A percentile compares a stretch with the other conserved stretches of the same genome.
Evolutionary conservation across 495 filamentous ascomycete genomes (phyloP).

Genomic region (Lichenothelia convexa): DNA sequence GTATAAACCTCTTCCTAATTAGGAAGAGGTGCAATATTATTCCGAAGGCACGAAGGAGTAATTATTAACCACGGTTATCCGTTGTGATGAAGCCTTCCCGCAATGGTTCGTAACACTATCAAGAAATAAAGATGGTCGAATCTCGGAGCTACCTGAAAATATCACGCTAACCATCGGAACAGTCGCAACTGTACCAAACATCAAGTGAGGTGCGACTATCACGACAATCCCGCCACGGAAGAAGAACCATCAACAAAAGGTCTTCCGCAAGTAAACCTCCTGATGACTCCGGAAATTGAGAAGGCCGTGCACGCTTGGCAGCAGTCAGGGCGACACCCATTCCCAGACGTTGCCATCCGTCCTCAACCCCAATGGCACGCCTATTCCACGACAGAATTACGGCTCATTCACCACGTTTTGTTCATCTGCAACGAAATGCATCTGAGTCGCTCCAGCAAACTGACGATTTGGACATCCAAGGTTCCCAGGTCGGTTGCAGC

Average conservation of each 20-base stretch:
- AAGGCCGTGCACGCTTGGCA: slow-evolving; percentile 67
- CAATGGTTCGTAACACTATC: slow-evolving; percentile 61
- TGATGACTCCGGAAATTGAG: slow-evolving; percentile 69
- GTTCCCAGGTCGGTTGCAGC: slow-evolving; percentile 61
- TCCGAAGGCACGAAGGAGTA: no score
- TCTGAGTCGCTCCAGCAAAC: slow-evolving; percentile 53
- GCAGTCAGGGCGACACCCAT: slow-evolving; percentile 68
- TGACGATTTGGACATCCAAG: slow-evolving; percentile 80
- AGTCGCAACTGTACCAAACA: slow-evolving; percentile 98
- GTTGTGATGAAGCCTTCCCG: slow-evolving; percentile 92
- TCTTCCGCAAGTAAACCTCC: slow-evolving; percentile 56
- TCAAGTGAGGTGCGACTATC: slow-evolving; percentile 93
- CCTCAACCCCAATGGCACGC: slow-evolving; percentile 42
- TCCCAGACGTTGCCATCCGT: slow-evolving; percentile 60
- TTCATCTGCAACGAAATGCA: slow-evolving; percentile 69
- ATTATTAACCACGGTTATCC: no score
- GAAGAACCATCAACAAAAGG: slow-evolving; percentile 45
- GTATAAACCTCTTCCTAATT: no score
- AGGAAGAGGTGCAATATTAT: no score
- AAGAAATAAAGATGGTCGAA: background rate
- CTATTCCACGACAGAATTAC: slow-evolving; percentile 57
- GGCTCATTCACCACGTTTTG: slow-evolving; percentile 80
- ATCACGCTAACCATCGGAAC: no score
- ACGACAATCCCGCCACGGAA: slow-evolving; percentile 49
- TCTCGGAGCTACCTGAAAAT: slow-evolving; percentile 3